These are phyloP conservation scores for Fusarium mangiferae DNA, from an alignment of 2,329 filamentous ascomycete genomes.

Conservation along the genomic window DNA sequence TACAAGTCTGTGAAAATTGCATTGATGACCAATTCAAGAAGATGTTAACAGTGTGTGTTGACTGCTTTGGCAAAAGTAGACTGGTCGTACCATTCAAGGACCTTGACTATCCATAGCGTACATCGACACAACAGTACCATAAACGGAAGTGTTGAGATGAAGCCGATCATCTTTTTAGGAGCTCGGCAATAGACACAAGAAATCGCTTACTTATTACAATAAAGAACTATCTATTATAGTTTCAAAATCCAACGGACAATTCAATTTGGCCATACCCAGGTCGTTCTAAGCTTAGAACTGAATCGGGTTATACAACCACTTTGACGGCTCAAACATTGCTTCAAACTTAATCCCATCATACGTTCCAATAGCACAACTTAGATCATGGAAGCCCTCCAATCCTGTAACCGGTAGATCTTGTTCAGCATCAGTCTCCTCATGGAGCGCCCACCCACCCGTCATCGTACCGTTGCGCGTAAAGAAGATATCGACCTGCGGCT, in stretches of 20 bases:
- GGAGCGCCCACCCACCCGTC: slow-evolving; percentile 74
- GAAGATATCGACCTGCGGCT: slow-evolving; percentile 60
- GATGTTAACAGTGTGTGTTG: neutral
- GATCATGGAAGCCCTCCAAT: slow-evolving; percentile 75
- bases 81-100: too few species aligned
- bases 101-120: neutral
- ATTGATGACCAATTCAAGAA: neutral
- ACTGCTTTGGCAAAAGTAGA: neutral
- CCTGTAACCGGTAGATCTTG: slow-evolving; percentile 72
- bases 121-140: neutral
- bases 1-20: neutral
- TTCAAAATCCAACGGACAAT: neutral
- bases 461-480: slow-evolving; percentile 74
- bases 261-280: neutral
- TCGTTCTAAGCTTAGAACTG: slow-evolving; percentile 16
- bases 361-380: slow-evolving; percentile 76
- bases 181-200: neutral
- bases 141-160: neutral
- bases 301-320: slow-evolving; percentile 64
- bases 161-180: neutral
- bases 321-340: slow-evolving; percentile 67
- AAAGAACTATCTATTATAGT: neutral
- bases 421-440: slow-evolving; percentile 76
- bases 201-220: neutral
- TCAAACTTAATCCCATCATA: slow-evolving; percentile 77